These are phyloP conservation scores for Dianthus caryophyllus DNA, from an alignment of 148 eudicot genomes.

Conservation along the genomic window DNA sequence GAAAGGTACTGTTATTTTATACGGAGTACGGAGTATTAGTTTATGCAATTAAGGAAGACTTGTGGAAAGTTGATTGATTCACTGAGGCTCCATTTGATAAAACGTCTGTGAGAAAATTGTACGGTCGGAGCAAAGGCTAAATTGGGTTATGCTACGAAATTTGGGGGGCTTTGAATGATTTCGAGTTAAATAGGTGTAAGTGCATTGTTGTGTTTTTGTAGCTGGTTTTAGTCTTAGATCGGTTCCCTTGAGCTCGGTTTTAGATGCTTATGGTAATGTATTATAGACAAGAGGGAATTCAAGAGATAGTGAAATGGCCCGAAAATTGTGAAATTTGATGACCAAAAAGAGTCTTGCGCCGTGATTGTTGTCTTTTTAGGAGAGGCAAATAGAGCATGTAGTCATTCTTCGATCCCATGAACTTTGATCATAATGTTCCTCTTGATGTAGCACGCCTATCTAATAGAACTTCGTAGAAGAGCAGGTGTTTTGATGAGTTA, in stretches of 20 bases:
- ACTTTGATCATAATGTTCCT: constrained; percentile 33
- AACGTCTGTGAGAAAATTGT: constrained; percentile 64
- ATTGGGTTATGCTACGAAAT: constrained; percentile 48
- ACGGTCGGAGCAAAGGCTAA: constrained; percentile 73
- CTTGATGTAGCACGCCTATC: constrained; percentile 78
- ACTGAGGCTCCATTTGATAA: constrained; percentile 79
- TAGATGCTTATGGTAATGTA: constrained; percentile 74
- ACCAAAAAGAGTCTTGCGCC: constrained; percentile 68
- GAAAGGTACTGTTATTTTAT: no score
- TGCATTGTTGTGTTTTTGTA: constrained; percentile 49
- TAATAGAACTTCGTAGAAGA: constrained; percentile 64
- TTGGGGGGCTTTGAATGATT: no score
- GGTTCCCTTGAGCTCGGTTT: constrained; percentile 63
- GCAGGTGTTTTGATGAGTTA: constrained; percentile 54
- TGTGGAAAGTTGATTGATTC: no score
- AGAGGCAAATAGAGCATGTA: no score
- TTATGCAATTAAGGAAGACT: no score
- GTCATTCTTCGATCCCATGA: constrained; percentile 54
- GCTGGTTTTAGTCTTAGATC: constrained; percentile 54
- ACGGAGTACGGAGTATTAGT: no score
- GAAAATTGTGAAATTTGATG: constrained; percentile 56
- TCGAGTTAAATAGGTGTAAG: constrained; percentile 45
- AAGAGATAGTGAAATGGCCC: constrained; percentile 67
- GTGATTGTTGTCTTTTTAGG: constrained; percentile 80
- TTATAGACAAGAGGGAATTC: constrained; percentile 84